phyloP scores from a whole-genome alignment of 2,329 filamentous ascomycete genomes.

The Exophiala oligosperma region DNA sequence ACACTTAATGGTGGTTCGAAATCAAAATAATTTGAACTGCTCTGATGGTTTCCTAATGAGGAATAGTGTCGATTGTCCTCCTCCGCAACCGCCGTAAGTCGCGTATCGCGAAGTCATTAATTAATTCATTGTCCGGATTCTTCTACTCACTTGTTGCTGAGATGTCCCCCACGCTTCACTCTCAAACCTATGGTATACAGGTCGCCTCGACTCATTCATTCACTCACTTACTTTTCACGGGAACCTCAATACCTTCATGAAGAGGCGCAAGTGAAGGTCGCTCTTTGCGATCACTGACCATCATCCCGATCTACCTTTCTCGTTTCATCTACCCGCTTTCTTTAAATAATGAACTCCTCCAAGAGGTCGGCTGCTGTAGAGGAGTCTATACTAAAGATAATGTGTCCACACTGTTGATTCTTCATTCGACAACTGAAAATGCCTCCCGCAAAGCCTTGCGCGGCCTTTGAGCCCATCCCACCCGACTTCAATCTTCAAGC shows the following conservation, averaged over 20 bases:
- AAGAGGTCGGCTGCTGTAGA: not conserved
- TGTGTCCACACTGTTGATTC: not conserved
- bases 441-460: slow-evolving; percentile 76
- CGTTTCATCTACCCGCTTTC: not conserved
- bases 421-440: slow-evolving; percentile 50
- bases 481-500: slow-evolving; percentile 76
- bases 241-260: not conserved
- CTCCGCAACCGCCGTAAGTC: not conserved
- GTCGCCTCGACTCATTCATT: not conserved
- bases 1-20: too few species aligned
- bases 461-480: slow-evolving; percentile 87
- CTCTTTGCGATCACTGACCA: not conserved
- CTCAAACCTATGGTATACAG: not conserved
- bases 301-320: not conserved
- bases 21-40: too few species aligned
- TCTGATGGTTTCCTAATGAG: not conserved
- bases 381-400: not conserved
- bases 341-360: not conserved
- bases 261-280: too few species aligned
- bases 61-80: not conserved
- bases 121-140: too few species aligned
- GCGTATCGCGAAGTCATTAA: not conserved
- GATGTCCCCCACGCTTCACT: not conserved
- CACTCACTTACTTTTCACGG: not conserved
- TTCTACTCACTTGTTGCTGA: not conserved